Conservation (phyloP, 2,329 filamentous ascomycete species). For the Colletotrichum sp. region DNA sequence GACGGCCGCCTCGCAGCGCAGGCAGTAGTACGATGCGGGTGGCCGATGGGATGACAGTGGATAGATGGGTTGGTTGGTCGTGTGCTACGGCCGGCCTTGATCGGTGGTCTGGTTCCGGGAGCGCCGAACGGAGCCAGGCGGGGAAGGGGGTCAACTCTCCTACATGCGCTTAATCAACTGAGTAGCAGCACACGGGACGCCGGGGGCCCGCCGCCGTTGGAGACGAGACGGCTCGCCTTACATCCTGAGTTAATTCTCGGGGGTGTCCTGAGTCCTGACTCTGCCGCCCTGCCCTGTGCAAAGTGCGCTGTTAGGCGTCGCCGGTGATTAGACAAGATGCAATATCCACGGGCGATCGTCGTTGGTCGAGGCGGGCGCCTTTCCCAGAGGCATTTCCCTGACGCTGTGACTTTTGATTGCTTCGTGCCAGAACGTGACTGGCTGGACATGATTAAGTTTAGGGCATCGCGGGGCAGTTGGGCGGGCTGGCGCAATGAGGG, state of each 20-base stretch:
- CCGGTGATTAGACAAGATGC: neutral
- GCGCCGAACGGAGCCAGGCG: conserved; percentile 13
- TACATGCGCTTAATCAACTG: neutral
- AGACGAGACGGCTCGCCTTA: neutral
- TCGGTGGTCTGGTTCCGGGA: neutral
- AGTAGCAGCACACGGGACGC: neutral
- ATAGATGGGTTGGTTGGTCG: neutral
- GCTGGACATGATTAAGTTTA: neutral
- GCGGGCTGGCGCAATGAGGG: neutral
- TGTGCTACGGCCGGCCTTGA: neutral
- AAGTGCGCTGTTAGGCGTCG: neutral
- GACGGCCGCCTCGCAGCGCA: neutral
- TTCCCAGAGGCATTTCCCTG: neutral
- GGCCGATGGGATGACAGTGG: neutral
- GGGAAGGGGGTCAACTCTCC: neutral
- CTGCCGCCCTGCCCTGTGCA: neutral
- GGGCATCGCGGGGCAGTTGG: neutral
- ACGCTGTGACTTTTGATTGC: neutral
- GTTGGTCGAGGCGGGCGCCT: neutral
- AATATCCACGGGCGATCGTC: neutral
- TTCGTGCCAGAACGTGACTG: neutral
- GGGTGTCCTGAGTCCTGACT: neutral
- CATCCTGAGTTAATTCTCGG: neutral
- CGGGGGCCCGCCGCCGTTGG: neutral
- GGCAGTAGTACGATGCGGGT: neutral